These are phyloP conservation scores for Trypanosoma boissoni DNA, from an alignment of 208 protist species.

Conservation along the genomic window DNA sequence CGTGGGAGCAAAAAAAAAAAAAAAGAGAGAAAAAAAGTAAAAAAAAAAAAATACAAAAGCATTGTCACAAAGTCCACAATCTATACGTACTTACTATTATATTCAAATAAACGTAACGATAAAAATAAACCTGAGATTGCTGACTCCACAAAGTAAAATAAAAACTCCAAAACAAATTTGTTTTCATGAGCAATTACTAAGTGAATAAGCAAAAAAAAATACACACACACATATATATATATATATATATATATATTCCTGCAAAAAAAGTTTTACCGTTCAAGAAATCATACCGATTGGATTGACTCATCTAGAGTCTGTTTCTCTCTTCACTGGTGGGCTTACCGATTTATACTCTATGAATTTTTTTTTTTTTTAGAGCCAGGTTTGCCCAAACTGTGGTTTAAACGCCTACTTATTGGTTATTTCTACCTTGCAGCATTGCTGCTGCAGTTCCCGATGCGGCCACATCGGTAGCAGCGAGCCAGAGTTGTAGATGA, in stretches of 20 bases:
- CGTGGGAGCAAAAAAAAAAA: background rate
- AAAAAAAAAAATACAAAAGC: constrained; percentile 10
- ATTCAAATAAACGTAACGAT: background rate
- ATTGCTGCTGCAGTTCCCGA: no score
- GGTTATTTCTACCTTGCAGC: no score
- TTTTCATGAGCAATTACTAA: no score
- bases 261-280: background rate
- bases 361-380: no score
- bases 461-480: no score
- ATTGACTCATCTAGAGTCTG: no score
- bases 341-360: no score
- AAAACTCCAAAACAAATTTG: background rate
- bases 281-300: background rate
- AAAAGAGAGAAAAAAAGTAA: background rate
- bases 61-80: background rate
- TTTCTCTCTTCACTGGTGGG: no score
- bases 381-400: no score
- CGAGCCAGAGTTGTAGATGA: no score
- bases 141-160: background rate
- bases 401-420: no score
- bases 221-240: background rate
- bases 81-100: constrained; percentile 17
- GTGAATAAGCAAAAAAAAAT: background rate
- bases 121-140: background rate
- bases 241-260: background rate